Base-by-base conservation (phyloP, 495 filamentous ascomycete genomes). In the Penicillium ucsense region DNA sequence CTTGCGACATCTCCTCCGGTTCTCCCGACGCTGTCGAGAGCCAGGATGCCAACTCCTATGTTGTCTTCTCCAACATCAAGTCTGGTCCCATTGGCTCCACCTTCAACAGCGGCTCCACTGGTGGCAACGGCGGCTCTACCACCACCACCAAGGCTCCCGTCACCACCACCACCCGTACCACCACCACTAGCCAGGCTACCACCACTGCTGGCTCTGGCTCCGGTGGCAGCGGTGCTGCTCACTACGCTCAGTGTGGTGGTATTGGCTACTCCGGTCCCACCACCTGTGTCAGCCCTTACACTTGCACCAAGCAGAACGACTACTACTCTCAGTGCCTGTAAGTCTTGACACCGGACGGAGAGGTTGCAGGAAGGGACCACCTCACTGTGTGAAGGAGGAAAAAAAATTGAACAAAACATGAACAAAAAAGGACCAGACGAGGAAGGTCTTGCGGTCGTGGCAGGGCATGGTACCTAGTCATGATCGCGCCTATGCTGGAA, bases 11-110 rank as follows among this genome's bases (percentile, higher is more conserved):
- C 46, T 71, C 68, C 57, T 81, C 77, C 20, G 85, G 85, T 52
- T 73, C 70, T 32, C 85, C 86, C 9, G 57, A 65, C 27, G 75
- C 76, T 38, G 74, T 90, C 46, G 83, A 86, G 67, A 27, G 67
- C 46, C 55, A 67, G 32, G 55, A 65, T 43, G 61, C 77, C 46
- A 66, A 74, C 54, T 68, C 82, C n/a, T 68, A 69, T 8, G 84
- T 86, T 30, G 74, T 70, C 56, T 87, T 76, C 68, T 81, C 75
- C 41, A 84, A 84, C 71, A 83, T 88, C 64, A 77, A 80, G 64
- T 78, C 78, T 53, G 84, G 83, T 27, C 76, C 80, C 28, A 75
- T 86, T 46, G 77, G 76, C 60, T 81, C 79, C 20, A 86, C 82
- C 56, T 79, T 80, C 59, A 9, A 8, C 20, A 48, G 49, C 5